These are phyloP conservation scores for Cercospora beticola DNA, from an alignment of 2,329 filamentous ascomycete species.

Conservation along the genomic window DNA sequence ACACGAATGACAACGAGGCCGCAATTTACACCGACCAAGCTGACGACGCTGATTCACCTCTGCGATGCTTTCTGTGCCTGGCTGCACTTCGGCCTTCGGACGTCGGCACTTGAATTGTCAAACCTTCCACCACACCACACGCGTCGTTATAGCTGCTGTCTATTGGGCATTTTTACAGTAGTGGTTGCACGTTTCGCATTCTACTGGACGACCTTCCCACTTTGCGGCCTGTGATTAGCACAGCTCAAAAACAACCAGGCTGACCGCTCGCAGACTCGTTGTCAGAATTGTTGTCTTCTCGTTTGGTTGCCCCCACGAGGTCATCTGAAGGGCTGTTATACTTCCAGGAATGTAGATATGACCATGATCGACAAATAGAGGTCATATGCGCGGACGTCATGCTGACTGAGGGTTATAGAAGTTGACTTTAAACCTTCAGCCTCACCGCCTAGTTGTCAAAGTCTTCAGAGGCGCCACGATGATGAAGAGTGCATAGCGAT, in stretches of 20 bases:
- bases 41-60: slow-evolving; percentile 1
- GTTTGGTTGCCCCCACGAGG: neutral
- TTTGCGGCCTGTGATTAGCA: neutral
- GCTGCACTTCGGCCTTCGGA: slow-evolving; percentile 11
- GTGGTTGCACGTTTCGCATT: neutral
- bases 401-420: neutral
- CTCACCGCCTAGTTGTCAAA: neutral
- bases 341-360: neutral
- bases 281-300: neutral
- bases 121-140: slow-evolving; percentile 8
- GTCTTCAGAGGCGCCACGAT: neutral
- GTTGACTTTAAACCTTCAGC: neutral
- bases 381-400: neutral
- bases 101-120: slow-evolving; percentile 8
- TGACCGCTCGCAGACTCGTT: slow-evolving; percentile 2
- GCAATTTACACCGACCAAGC: neutral
- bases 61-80: neutral
- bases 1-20: neutral
- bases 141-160: neutral
- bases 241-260: slow-evolving; percentile 10
- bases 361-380: neutral
- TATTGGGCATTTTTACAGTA: slow-evolving; percentile 1
- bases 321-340: neutral
- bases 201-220: neutral
- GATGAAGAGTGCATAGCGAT: neutral